Conservation (phyloP, 169 alveolate genomes). For the Plasmodium fragile region DNA sequence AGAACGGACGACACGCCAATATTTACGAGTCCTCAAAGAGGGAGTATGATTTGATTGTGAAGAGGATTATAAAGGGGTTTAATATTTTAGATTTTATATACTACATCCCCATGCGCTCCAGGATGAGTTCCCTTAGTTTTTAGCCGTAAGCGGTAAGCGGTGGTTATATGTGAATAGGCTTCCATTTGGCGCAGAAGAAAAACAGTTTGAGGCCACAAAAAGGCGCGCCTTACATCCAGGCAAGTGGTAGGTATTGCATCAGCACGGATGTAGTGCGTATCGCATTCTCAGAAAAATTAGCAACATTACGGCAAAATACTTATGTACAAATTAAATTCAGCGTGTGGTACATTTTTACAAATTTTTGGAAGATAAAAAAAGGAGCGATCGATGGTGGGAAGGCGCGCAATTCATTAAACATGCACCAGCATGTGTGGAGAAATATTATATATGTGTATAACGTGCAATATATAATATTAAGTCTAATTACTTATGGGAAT, state of each 20-base stretch:
- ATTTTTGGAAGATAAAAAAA: slow-evolving; percentile 14
- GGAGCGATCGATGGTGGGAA: neutral
- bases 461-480: slow-evolving; percentile 23
- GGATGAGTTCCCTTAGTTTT: slow-evolving; percentile 24
- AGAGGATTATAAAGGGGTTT: slow-evolving; percentile 68
- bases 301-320: neutral
- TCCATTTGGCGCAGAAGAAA: neutral
- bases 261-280: neutral
- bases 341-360: neutral
- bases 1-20: slow-evolving; percentile 68
- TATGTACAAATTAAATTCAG: neutral
- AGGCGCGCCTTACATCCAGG: neutral
- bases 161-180: neutral
- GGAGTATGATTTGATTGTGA: slow-evolving; percentile 33
- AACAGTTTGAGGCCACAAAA: neutral
- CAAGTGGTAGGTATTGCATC: neutral
- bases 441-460: slow-evolving; percentile 31
- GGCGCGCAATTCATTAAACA: slow-evolving; percentile 6
- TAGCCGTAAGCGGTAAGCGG: neutral
- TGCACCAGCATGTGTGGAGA: neutral
- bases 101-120: slow-evolving; percentile 59
- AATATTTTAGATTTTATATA: slow-evolving; percentile 45
- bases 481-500: neutral
- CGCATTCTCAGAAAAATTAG: neutral
- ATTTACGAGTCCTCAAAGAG: slow-evolving; percentile 43